Conservation (phyloP, 805 yeast genomes). For the Sugiyamaella lignohabitans region DNA sequence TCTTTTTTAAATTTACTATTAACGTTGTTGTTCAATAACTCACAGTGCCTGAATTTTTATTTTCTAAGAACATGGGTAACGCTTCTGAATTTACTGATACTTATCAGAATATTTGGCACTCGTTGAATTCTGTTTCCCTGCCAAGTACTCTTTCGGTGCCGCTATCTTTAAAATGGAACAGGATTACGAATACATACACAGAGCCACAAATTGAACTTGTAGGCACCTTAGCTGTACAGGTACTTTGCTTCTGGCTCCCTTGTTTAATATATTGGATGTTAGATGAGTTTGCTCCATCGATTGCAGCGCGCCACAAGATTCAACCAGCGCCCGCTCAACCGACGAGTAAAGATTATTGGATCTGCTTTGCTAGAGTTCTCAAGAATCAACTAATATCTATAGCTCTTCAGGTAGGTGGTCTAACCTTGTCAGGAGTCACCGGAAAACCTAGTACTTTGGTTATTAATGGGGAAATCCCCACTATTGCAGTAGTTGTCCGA, state of each 20-base stretch:
- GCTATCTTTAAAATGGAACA: background rate
- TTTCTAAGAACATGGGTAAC: too few relatives aligned
- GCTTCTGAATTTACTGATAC: too few relatives aligned
- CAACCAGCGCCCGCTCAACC: constrained; percentile 14
- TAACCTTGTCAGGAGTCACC: background rate
- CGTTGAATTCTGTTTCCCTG: background rate
- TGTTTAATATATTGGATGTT: constrained; percentile 9
- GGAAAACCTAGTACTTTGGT: constrained; percentile 4
- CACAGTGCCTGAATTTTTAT: too few relatives aligned
- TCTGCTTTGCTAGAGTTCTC: constrained; percentile 10
- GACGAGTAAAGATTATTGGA: constrained; percentile 10
- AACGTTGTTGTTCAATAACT: too few relatives aligned
- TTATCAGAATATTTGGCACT: too few relatives aligned
- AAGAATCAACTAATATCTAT: constrained; percentile 1
- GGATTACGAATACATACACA: background rate
- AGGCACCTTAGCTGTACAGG: constrained; percentile 6
- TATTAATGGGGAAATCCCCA: constrained; percentile 6
- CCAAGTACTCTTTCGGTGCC: background rate
- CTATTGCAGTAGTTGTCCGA: constrained; percentile 2
- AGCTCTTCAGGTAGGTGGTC: constrained; percentile 1
- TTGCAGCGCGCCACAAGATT: constrained; percentile 14
- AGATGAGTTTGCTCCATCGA: constrained; percentile 10
- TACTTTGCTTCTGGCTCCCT: constrained; percentile 15
- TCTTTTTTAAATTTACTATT: too few relatives aligned
- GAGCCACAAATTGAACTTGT: background rate